Percentiles rank a stretch among this genome's conserved stretches.
phyloP scores from a whole-genome alignment of 768 basidiomycete species.

The Coprinopsis sp. region DNA sequence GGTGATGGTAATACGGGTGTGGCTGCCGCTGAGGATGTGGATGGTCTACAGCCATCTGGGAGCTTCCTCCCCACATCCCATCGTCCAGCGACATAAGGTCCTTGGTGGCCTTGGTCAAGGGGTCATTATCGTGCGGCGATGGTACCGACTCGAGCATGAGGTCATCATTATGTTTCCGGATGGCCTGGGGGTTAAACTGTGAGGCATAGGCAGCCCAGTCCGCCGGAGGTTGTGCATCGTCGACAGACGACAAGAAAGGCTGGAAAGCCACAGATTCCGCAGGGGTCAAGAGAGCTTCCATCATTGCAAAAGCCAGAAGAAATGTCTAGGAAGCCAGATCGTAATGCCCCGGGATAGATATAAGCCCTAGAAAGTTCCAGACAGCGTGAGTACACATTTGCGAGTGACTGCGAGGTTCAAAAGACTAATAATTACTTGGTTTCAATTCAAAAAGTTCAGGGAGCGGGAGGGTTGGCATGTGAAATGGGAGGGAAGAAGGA shows the following conservation, averaged over 20 bases:
- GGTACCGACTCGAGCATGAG: constrained; percentile 34
- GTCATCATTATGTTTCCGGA: constrained; percentile 34
- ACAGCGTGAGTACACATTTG: background rate
- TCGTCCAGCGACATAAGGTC: constrained; percentile 74
- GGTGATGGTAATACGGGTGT: constrained; percentile 15
- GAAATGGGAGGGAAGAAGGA: constrained; percentile 9
- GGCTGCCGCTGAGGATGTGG: constrained; percentile 18
- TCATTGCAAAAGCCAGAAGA: constrained; percentile 17
- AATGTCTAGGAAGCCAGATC: background rate
- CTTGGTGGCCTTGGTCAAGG: constrained; percentile 74
- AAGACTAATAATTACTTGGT: constrained; percentile 1
- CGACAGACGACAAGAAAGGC: constrained; percentile 58
- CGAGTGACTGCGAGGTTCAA: background rate
- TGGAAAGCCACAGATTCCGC: constrained; percentile 65
- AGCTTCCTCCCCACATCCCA: constrained; percentile 28
- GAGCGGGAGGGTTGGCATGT: constrained; percentile 7
- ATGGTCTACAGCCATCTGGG: constrained; percentile 7
- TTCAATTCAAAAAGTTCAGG: background rate
- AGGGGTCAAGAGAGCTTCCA: constrained; percentile 60
- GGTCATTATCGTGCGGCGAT: constrained; percentile 50
- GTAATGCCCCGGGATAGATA: background rate
- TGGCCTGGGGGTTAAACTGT: constrained; percentile 10
- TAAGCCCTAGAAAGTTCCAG: background rate
- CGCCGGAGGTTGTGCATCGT: constrained; percentile 37
- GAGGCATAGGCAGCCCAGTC: constrained; percentile 47